Evolutionary conservation across 2,329 filamentous ascomycete genomes (phyloP), one percentile per base, ranked within the genome.

Genomic region (Pseudogymnoascus sp.): DNA sequence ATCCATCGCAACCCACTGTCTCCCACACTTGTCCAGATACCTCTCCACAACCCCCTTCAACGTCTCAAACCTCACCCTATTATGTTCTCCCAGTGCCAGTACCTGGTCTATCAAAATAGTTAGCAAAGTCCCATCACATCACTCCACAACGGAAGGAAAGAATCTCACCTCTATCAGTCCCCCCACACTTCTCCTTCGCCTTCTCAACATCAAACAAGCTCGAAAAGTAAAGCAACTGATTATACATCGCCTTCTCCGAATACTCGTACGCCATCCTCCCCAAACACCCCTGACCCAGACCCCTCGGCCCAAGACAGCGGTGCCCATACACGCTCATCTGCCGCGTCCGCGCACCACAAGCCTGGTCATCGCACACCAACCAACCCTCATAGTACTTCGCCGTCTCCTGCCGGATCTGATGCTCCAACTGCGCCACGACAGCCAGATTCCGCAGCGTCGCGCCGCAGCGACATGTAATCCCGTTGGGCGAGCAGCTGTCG

Each of bases 1-100:
- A 75, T 95, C 91, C 93, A 96, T 97, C 68, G 91, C 89, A 61
- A 97, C 93, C 91, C 91, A 96, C 75, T 92, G 89, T 69, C 91
- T 81, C 26, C 93, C 93, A 75, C 92, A 96, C 78, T 93, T 95
- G 71, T 91, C 91, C 69, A 96, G 76, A 76, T 96, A 96, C 71
- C 79, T 85, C 67, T 93, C 91, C 4, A 96, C 90, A 13, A 92
- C 86, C 6, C 82, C 81, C 79, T 87, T 90, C 68, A 93, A 78
- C 0, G 89, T 91, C 10, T 77, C 83, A 73, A 97, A 97, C 65
- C 91, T 81, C 40, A 82, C 80, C 64, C 90, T 83, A 75, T 99
- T 99, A 74, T 92, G 86, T 72, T 93, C 90, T 3, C 86, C 91
- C 63, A 97, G 78, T 1, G 86, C 86, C 21, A 83, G 73, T 10